Base-by-base conservation (phyloP, 176 grass and related monocot genomes). In the Lolium perenne region DNA sequence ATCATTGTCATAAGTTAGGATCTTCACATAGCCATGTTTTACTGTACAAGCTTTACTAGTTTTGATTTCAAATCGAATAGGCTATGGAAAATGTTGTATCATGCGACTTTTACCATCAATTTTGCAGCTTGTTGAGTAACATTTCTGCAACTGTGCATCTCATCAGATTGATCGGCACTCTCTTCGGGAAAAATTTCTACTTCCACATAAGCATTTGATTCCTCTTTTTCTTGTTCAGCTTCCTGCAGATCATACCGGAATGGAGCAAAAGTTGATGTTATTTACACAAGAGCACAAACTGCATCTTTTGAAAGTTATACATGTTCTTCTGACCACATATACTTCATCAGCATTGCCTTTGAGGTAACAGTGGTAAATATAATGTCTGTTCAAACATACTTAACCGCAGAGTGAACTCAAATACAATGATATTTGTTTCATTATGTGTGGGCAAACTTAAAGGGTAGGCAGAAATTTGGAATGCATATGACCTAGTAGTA, bases 101-200 rank as follows among this genome's bases (percentile, higher is more conserved):
- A 8, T 57, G 43, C 50, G 50, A 71, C 51, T 49, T 79, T 80
- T 88, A 91, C 90, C 86, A 84, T 88, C 46, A 91, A 49, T 82
- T 81, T 81, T 85, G 75, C 85, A 71, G 82, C 77, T 32, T 63
- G 21, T 54, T 84, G 77, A 25, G 71, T 45, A 25, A 23, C 58
- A 56, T 85, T 82, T 85, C 43, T 77, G 69, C 70, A 71, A 82
- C 51, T 82, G 29, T 77, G 75, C 54, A 80, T 83, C 54, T 82
- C 86, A 15, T 60, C 77, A 81, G 51, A 67, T 73, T 48, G 66
- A 58, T 75, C 74, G 48, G 80, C 60, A 15, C 0, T 22, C 38
- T 87, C 89, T 83, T 84, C 38, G n/a, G 58, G 12, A 49, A 43
- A 65, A 10, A 51, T 45, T 69, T 82, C 71, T 26, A 53, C 71